Evolutionary conservation across 805 yeast species (phyloP).

Genomic region (Yarrowia sp.): DNA sequence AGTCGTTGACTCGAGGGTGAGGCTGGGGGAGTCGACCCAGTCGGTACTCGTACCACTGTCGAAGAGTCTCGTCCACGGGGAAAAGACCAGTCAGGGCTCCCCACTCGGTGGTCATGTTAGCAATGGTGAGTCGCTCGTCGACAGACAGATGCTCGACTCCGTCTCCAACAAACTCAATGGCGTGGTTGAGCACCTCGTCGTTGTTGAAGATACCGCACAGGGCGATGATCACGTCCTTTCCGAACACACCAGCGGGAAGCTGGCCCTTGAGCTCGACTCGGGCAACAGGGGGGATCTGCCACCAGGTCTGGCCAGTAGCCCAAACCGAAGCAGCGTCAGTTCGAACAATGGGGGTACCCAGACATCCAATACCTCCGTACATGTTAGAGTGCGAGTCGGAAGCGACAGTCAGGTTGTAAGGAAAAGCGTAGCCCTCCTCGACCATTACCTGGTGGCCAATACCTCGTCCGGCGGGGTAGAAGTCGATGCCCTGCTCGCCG

Average conservation of each 20-base stretch:
- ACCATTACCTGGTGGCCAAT: constrained; percentile 99
- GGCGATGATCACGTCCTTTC: constrained; percentile 96
- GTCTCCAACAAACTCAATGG: constrained; percentile 91
- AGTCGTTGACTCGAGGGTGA: constrained; percentile 81
- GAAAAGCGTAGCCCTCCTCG: constrained; percentile 98
- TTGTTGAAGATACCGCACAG: constrained; percentile 90
- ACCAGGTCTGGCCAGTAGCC: constrained; percentile 99
- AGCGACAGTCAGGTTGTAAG: constrained; percentile 90
- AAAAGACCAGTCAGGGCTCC: constrained; percentile 96
- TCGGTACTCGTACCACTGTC: constrained; percentile 79
- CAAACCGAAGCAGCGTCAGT: constrained; percentile 99
- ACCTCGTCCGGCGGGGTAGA: constrained; percentile 98
- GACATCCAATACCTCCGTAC: constrained; percentile 94
- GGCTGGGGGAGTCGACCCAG: constrained; percentile 63
- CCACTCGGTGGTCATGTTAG: constrained; percentile 98
- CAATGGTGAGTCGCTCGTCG: constrained; percentile 89
- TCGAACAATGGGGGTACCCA: constrained; percentile 97
- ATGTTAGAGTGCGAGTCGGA: constrained; percentile 98
- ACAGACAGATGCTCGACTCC: constrained; percentile 72
- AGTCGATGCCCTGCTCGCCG: constrained; percentile 87
- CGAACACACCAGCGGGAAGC: constrained; percentile 86
- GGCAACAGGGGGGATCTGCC: constrained; percentile 99
- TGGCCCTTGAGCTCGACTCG: constrained; percentile 83
- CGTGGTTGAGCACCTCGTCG: constrained; percentile 92
- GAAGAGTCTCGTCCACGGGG: constrained; percentile 86